Conservation (phyloP, 768 basidiomycete genomes). For the Imleria badia region DNA sequence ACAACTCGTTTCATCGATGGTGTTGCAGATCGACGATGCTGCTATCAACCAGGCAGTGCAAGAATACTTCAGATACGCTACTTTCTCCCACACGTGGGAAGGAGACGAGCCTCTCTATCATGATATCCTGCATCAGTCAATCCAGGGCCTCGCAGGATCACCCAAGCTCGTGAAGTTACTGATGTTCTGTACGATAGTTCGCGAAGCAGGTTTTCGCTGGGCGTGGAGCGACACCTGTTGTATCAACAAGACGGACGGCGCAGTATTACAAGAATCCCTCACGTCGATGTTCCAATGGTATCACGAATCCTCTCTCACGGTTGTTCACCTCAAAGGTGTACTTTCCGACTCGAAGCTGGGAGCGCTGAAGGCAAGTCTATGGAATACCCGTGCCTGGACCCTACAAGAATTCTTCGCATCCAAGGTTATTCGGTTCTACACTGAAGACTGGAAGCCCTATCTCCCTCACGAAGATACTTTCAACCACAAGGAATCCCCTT, state of each 20-base stretch:
- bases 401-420: constrained; percentile 27
- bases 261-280: constrained; percentile 22
- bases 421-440: constrained; percentile 22
- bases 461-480: neutral
- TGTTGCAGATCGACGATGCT: neutral
- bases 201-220: constrained; percentile 19
- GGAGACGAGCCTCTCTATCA: constrained; percentile 17
- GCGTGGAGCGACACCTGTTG: constrained; percentile 28
- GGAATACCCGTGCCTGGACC: constrained; percentile 29
- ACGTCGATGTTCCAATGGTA: constrained; percentile 32
- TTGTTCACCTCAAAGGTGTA: constrained; percentile 23
- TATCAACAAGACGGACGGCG: constrained; percentile 19
- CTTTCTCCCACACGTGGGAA: constrained; percentile 26
- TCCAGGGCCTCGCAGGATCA: constrained; percentile 9
- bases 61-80: constrained; percentile 19
- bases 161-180: constrained; percentile 11
- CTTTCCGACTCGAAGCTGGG: constrained; percentile 2
- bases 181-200: constrained; percentile 17
- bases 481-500: constrained; percentile 21
- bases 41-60: constrained; percentile 1
- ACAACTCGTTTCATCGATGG: constrained; percentile 17
- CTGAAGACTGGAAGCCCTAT: constrained; percentile 24
- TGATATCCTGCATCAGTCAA: constrained; percentile 6
- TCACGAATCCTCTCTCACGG: constrained; percentile 21
- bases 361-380: constrained; percentile 12